Percentiles rank a stretch among this genome's conserved stretches.
Conservation (phyloP, 2,329 filamentous ascomycete genomes). For the Aspergillus persii region DNA sequence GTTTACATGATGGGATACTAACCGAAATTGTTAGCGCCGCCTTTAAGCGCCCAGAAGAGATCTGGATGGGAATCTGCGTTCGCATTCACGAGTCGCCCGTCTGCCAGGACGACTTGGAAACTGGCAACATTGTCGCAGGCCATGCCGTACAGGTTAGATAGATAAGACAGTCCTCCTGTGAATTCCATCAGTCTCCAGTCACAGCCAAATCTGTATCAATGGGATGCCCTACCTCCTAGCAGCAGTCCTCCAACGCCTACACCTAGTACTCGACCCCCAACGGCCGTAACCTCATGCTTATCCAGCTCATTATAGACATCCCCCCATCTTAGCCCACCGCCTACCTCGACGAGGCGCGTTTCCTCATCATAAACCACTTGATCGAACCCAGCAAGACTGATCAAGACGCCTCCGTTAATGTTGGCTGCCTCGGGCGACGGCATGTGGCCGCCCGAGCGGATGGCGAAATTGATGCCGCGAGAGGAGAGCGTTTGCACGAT, state of each 20-base stretch:
- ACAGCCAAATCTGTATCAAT: too few species aligned
- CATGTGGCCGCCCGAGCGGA: neutral
- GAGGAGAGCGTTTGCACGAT: neutral
- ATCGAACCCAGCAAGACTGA: neutral
- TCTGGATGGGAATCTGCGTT: too few species aligned
- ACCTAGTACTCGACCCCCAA: neutral
- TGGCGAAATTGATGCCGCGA: neutral
- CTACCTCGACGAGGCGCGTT: neutral
- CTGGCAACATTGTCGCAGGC: neutral
- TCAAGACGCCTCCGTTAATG: neutral
- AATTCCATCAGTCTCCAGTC: neutral
- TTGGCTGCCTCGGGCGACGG: neutral
- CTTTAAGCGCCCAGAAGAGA: too few species aligned
- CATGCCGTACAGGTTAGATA: neutral
- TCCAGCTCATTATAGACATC: neutral
- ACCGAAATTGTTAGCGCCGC: too few species aligned
- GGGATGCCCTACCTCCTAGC: neutral
- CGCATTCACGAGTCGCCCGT: too few species aligned
- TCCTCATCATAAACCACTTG: neutral
- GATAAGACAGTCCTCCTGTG: neutral
- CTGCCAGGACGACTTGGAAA: neutral
- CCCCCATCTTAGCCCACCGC: neutral
- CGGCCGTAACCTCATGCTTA: neutral
- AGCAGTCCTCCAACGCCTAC: neutral
- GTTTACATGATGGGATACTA: too few species aligned